Conservation (phyloP, 495 filamentous ascomycete genomes). For the Penicillium lagena region DNA sequence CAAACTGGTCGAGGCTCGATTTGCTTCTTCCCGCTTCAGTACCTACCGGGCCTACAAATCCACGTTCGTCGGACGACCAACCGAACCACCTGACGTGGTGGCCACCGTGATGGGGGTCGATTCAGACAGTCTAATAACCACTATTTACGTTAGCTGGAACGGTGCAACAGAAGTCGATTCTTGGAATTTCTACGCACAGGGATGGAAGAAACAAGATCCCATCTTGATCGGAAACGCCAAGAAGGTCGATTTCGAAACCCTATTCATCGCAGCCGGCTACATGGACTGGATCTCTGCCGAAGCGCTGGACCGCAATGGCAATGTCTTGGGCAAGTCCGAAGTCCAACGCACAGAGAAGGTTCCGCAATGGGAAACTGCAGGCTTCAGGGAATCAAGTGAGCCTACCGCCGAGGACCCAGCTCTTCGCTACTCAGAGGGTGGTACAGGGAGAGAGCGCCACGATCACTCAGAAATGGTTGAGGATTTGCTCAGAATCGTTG, state of each 20-base stretch:
- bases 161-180: conserved; percentile 38
- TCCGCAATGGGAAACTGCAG: conserved; percentile 29
- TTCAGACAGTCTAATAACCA: conserved; percentile 23
- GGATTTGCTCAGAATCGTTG: too few species aligned
- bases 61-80: conserved; percentile 30
- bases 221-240: conserved; percentile 27
- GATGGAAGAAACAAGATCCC: conserved; percentile 14
- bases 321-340: conserved; percentile 23
- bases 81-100: conserved; percentile 25
- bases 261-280: conserved; percentile 36
- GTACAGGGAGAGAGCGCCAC: too few species aligned
- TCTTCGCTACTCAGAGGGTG: too few species aligned
- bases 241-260: conserved; percentile 37
- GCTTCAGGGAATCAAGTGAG: conserved; percentile 10
- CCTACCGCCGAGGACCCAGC: too few species aligned
- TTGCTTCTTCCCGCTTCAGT: conserved; percentile 28
- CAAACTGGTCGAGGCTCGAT: conserved; percentile 40
- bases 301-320: conserved; percentile 26
- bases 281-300: conserved; percentile 33
- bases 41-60: conserved; percentile 39
- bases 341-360: conserved; percentile 21
- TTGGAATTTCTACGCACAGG: conserved; percentile 35
- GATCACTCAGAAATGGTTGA: too few species aligned
- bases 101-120: conserved; percentile 30
- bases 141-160: conserved; percentile 44